These are phyloP conservation scores for Yarrowia hollandica DNA, from an alignment of 805 yeast species.

Conservation along the genomic window DNA sequence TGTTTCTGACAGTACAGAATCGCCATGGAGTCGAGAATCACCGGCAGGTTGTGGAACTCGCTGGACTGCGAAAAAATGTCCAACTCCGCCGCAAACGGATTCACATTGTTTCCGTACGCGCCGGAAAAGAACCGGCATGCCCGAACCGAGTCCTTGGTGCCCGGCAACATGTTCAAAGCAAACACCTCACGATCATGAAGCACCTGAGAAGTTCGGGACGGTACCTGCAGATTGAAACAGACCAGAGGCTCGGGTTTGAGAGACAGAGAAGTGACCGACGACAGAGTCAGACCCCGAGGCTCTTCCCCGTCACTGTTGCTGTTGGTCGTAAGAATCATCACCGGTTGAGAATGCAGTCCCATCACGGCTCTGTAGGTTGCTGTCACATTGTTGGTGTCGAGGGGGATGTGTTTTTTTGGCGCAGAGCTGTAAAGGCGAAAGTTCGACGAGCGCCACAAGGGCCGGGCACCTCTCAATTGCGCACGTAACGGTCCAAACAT, in stretches of 20 bases:
- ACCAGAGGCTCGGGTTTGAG: conserved; percentile 74
- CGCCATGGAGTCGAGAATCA: conserved; percentile 35
- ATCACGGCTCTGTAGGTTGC: conserved; percentile 44
- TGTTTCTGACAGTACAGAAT: conserved; percentile 38
- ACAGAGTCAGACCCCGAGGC: conserved; percentile 70
- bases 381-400: not conserved
- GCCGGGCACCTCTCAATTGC: not conserved
- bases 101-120: conserved; percentile 45
- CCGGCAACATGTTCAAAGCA: conserved; percentile 76
- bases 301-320: conserved; percentile 32
- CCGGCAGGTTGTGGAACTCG: conserved; percentile 35
- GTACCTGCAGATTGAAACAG: conserved; percentile 83
- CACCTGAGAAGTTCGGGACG: conserved; percentile 73
- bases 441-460: not conserved
- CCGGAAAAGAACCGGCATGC: conserved; percentile 69
- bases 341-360: conserved; percentile 53
- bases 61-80: conserved; percentile 35
- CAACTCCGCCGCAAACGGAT: conserved; percentile 39
- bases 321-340: conserved; percentile 61
- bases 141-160: conserved; percentile 53
- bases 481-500: not conserved
- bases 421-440: not conserved
- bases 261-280: conserved; percentile 82
- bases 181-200: conserved; percentile 59
- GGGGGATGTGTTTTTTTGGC: not conserved